These are phyloP conservation scores for Cladosporium velox DNA, from an alignment of 2,329 filamentous ascomycete genomes.

Conservation along the genomic window DNA sequence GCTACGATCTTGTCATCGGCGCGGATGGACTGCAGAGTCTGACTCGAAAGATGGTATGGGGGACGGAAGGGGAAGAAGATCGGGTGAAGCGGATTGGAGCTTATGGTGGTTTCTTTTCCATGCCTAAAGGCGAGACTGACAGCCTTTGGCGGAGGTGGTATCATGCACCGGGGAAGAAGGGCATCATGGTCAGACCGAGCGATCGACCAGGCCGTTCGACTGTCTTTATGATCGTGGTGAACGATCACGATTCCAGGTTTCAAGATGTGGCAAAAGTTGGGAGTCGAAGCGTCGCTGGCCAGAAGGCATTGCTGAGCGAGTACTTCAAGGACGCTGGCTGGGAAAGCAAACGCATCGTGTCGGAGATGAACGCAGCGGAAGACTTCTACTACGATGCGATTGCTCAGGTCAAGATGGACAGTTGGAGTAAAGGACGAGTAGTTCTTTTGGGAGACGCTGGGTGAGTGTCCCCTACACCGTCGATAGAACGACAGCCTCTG, in stretches of 20 bases:
- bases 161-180: constrained; percentile 32
- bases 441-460: constrained; percentile 36
- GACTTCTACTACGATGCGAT: constrained; percentile 39
- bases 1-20: constrained; percentile 35
- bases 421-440: constrained; percentile 35
- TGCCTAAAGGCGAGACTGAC: constrained; percentile 31
- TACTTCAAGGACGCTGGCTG: constrained; percentile 34
- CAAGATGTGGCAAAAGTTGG: constrained; percentile 25
- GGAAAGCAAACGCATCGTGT: constrained; percentile 31
- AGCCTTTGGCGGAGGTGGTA: constrained; percentile 39
- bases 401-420: constrained; percentile 35
- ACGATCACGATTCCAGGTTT: constrained; percentile 28
- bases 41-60: constrained; percentile 34
- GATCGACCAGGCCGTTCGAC: constrained; percentile 28
- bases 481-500: neutral
- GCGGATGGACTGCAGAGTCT: constrained; percentile 36
- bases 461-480: neutral
- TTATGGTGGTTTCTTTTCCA: constrained; percentile 38
- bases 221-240: constrained; percentile 31
- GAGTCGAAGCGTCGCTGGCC: constrained; percentile 24
- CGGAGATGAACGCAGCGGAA: constrained; percentile 32
- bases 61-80: constrained; percentile 26
- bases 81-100: constrained; percentile 29
- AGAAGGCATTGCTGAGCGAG: constrained; percentile 34
- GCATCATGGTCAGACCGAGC: constrained; percentile 36